Base-by-base conservation (phyloP, 495 filamentous ascomycete species). In the Penicillium macrosclerotiorum region DNA sequence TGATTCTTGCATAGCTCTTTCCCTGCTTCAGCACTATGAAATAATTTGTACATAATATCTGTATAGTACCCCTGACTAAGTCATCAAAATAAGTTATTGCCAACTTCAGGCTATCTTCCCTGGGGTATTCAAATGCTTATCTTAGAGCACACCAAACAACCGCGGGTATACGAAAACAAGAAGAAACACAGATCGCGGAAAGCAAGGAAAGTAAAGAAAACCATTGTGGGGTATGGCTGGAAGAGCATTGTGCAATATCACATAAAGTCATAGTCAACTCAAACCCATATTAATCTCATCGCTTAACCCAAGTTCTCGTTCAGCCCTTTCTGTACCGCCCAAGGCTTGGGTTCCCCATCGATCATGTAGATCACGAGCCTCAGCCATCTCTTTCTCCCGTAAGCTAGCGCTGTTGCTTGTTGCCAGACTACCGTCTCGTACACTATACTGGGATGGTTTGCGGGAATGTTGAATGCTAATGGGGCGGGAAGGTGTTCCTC, bases 261-360 rank as follows among this genome's bases (percentile, higher is more conserved):
- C 3, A 1, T 24, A 45, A 31, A 30, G 13, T 45, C 31, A 33
- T 35, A 20, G 33, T 72, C 64, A 79, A 49, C 76, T 77, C 49
- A 79, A 49, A 14, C 68, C 76, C 76, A 79, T 79, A 45, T 74
- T 73, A 6, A 75, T 63, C 39, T 79, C 76, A 55, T 79, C 76
- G 11, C 74, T 71, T 24, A 76, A 42, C 4, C 76, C 76, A 57
- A 72, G 55, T 54, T 74, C 63, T 38, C 73, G 39, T 54, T 72
- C 65, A 30, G 65, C 67, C 46, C 74, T 53, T 41, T 73, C 71
- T 4, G 64, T 74, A 0, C 71, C 71, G 12, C 60, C 69, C 0
- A 59, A 47, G 13, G 72, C 72, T 9, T 70, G 52, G 9, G 65
- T 52, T 7, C 59, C 63, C 72, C 72, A 76, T 1, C 52, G 61